These are phyloP conservation scores for Sutorius eximius DNA, from an alignment of 1,284 basidiomycete genomes.

Conservation along the genomic window DNA sequence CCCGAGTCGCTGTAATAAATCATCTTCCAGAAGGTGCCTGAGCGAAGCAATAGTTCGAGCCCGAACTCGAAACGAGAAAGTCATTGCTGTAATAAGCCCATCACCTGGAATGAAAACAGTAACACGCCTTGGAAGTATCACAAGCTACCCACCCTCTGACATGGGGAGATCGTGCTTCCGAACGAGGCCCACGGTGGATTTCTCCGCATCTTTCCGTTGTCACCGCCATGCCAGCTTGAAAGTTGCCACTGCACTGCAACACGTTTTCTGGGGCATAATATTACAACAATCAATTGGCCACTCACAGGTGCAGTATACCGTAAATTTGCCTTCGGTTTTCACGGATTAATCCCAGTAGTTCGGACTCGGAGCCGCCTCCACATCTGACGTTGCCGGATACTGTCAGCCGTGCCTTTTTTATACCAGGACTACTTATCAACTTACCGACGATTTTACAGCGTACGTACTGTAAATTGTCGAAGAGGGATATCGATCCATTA, in stretches of 20 bases:
- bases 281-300: slow-evolving; percentile 6
- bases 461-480: slow-evolving; percentile 45
- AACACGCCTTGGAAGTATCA: no score
- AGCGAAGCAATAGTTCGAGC: slow-evolving; percentile 55
- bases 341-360: slow-evolving; percentile 60
- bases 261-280: neutral
- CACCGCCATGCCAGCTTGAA: slow-evolving; percentile 69
- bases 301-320: slow-evolving; percentile 77
- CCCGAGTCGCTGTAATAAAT: slow-evolving; percentile 55
- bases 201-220: slow-evolving; percentile 69
- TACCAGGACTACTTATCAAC: slow-evolving; percentile 15
- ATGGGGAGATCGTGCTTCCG: slow-evolving; percentile 76
- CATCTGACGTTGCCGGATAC: slow-evolving; percentile 46
- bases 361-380: slow-evolving; percentile 73
- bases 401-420: neutral
- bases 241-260: slow-evolving; percentile 71
- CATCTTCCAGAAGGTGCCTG: slow-evolving; percentile 56
- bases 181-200: slow-evolving; percentile 69
- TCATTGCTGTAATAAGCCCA: slow-evolving; percentile 63
- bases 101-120: slow-evolving; percentile 47
- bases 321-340: slow-evolving; percentile 71
- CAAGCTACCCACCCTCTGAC: slow-evolving; percentile 59
- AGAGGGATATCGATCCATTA: slow-evolving; percentile 62
- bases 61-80: slow-evolving; percentile 81
- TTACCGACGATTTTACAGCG: slow-evolving; percentile 61